phyloP scores from a whole-genome alignment of 495 filamentous ascomycete genomes.

The Pyrenula massariospora region DNA sequence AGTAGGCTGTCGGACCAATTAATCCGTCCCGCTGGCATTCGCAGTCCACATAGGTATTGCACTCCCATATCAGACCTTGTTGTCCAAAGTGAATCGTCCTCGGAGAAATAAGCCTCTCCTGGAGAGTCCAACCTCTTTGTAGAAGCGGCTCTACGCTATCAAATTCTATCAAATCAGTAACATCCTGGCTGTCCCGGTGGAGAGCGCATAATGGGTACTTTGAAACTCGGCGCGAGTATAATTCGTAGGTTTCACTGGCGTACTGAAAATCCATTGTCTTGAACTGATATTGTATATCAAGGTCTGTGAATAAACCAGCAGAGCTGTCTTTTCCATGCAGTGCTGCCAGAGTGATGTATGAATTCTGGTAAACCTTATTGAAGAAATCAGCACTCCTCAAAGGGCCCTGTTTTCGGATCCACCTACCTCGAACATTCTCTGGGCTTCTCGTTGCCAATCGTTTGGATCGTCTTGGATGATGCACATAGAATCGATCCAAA shows the following conservation, averaged over 20 bases:
- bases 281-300: not conserved
- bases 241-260: not conserved
- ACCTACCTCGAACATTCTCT: constrained; percentile 16
- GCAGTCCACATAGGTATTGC: not conserved
- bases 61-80: not conserved
- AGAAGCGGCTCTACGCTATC: not conserved
- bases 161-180: not conserved
- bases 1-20: too few relatives aligned
- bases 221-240: not conserved
- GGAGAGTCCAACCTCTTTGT: not conserved
- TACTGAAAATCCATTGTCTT: not conserved
- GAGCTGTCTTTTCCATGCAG: not conserved
- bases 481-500: constrained; percentile 35
- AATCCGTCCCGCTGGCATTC: not conserved
- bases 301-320: not conserved
- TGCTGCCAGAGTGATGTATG: constrained; percentile 18
- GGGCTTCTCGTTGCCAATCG: constrained; percentile 27
- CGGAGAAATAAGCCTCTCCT: not conserved
- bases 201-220: not conserved
- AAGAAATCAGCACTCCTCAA: too few relatives aligned
- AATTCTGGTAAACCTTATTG: constrained; percentile 21
- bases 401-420: too few relatives aligned
- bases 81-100: not conserved
- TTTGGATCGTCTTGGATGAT: constrained; percentile 27
- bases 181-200: not conserved